These are phyloP conservation scores for Euryodendron excelsum DNA, from an alignment of 148 eudicot species.

Conservation along the genomic window DNA sequence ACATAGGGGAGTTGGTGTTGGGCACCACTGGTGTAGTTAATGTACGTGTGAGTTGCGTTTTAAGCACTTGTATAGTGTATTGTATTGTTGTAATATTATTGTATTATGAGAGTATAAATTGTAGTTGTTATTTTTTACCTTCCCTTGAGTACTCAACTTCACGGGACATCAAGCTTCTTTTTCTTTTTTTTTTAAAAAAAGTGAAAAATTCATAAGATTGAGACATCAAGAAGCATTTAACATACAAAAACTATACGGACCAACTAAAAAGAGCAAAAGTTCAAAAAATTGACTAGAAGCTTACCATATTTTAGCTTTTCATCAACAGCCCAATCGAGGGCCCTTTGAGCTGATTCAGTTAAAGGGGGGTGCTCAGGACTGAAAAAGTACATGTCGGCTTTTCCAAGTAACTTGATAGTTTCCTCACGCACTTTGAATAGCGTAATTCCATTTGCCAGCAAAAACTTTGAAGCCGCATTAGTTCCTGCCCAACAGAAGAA, in stretches of 20 bases:
- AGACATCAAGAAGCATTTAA: background rate
- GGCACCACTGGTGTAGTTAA: too few relatives aligned
- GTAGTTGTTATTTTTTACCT: too few relatives aligned
- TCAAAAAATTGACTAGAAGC: slow-evolving; percentile 3
- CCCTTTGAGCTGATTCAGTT: slow-evolving; percentile 69
- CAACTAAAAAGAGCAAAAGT: background rate
- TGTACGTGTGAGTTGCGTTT: too few relatives aligned
- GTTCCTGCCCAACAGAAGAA: slow-evolving; percentile 48
- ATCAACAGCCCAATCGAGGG: slow-evolving; percentile 69
- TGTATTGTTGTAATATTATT: too few relatives aligned
- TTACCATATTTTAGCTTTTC: slow-evolving; percentile 67
- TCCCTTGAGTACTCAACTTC: too few relatives aligned
- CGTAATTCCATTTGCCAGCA: slow-evolving; percentile 71
- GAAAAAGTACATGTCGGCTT: slow-evolving; percentile 43
- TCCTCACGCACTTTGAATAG: slow-evolving; percentile 69
- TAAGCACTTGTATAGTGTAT: too few relatives aligned
- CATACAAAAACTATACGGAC: background rate
- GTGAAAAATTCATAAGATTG: too few relatives aligned
- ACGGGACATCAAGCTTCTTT: too few relatives aligned
- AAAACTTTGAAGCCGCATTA: slow-evolving; percentile 55
- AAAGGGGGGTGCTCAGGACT: slow-evolving; percentile 67
- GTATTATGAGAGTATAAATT: too few relatives aligned
- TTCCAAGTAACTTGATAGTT: slow-evolving; percentile 53
- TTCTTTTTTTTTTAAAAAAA: too few relatives aligned
- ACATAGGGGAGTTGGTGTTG: too few relatives aligned